These are phyloP conservation scores for Sextonia rubra DNA, from an alignment of 164 flowering plant species.

Conservation along the genomic window DNA sequence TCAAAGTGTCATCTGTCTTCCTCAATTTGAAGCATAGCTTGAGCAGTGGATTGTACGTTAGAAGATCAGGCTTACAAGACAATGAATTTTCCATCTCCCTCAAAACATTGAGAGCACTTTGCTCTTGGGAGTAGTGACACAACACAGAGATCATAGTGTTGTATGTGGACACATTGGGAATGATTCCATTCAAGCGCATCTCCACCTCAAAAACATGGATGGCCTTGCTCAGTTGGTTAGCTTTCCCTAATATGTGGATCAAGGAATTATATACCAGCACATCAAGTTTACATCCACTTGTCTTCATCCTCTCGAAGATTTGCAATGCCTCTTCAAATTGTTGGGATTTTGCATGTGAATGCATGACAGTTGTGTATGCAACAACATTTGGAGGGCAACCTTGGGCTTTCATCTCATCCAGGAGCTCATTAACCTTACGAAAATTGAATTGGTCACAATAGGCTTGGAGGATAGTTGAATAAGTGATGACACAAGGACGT, in stretches of 20 bases:
- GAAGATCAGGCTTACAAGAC: constrained; percentile 61
- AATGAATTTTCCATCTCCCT: constrained; percentile 41
- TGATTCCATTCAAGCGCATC: constrained; percentile 44
- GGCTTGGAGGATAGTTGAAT: constrained; percentile 63
- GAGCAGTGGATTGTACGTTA: constrained; percentile 62
- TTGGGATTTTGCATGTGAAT: constrained; percentile 29
- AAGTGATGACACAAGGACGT: constrained; percentile 71
- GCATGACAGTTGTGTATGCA: constrained; percentile 64
- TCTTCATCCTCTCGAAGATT: constrained; percentile 41
- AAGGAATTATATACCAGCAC: constrained; percentile 58
- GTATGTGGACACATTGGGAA: constrained; percentile 63
- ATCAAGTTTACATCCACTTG: constrained; percentile 56
- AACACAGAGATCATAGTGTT: constrained; percentile 72
- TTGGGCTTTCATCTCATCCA: constrained; percentile 66
- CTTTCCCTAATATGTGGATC: constrained; percentile 60
- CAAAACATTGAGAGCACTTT: constrained; percentile 45
- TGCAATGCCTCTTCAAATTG: constrained; percentile 52
- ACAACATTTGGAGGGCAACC: constrained; percentile 66
- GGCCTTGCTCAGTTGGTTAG: constrained; percentile 50
- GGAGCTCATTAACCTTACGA: constrained; percentile 47
- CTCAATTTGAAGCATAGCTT: constrained; percentile 53
- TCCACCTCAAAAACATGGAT: constrained; percentile 50
- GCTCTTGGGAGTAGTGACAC: constrained; percentile 43
- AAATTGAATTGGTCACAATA: constrained; percentile 50
- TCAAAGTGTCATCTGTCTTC: constrained; percentile 30